phyloP scores from a whole-genome alignment of 805 yeast species.

The Candida pseudoglaebosa region DNA sequence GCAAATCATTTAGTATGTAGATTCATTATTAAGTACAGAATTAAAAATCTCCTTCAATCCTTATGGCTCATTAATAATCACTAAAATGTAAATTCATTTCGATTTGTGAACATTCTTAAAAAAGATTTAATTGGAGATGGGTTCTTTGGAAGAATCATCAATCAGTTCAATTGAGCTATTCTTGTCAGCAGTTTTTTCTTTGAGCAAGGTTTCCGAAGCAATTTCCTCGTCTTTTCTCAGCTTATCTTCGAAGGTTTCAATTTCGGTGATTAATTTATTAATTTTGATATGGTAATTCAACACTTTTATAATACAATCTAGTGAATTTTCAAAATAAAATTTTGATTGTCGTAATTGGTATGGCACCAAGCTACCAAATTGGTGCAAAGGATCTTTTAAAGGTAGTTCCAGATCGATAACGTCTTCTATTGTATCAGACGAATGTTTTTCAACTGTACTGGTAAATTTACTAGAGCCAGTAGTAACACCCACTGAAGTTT shows the following conservation, averaged over 20 bases:
- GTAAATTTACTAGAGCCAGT: not conserved
- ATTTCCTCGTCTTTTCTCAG: not conserved
- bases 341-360: conserved; percentile 37
- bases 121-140: too few species aligned
- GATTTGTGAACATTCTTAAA: too few species aligned
- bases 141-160: too few species aligned
- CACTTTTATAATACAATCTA: conserved; percentile 20
- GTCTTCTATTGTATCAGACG: conserved; percentile 2
- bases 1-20: too few species aligned
- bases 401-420: not conserved
- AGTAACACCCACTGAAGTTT: not conserved
- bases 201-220: too few species aligned
- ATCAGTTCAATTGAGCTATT: too few species aligned
- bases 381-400: conserved; percentile 33
- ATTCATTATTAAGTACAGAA: too few species aligned
- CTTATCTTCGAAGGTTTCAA: conserved; percentile 9
- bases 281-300: conserved; percentile 20
- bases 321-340: conserved; percentile 27
- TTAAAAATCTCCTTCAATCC: too few species aligned
- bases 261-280: conserved; percentile 12
- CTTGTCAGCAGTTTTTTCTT: too few species aligned
- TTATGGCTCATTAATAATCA: too few species aligned
- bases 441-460: not conserved
- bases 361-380: conserved; percentile 50
- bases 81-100: too few species aligned